These are phyloP conservation scores for Seiridium unicorne DNA, from an alignment of 2,329 filamentous ascomycete genomes.

Conservation along the genomic window DNA sequence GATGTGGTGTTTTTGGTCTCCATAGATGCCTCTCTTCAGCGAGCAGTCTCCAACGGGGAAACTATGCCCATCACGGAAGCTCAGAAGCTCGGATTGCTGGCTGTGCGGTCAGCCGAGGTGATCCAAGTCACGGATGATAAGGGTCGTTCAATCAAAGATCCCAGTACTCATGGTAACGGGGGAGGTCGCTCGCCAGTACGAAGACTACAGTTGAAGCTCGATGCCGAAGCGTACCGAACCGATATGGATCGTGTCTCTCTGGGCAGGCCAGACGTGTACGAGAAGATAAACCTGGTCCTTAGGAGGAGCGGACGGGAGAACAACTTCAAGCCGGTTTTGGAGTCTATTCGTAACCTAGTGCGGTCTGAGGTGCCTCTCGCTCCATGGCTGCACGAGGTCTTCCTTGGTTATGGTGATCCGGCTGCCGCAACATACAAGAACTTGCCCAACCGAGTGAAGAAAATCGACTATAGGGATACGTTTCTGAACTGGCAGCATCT, in stretches of 20 bases:
- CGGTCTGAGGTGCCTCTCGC: slow-evolving; percentile 84
- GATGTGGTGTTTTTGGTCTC: slow-evolving; percentile 88
- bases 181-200: slow-evolving; percentile 60
- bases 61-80: slow-evolving; percentile 41
- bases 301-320: slow-evolving; percentile 86
- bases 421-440: slow-evolving; percentile 83
- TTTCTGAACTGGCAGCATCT: slow-evolving; percentile 96
- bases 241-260: slow-evolving; percentile 67
- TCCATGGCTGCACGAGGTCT: slow-evolving; percentile 93
- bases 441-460: slow-evolving; percentile 72
- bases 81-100: slow-evolving; percentile 65
- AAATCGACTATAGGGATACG: slow-evolving; percentile 88
- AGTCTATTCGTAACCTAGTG: slow-evolving; percentile 85
- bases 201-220: slow-evolving; percentile 77
- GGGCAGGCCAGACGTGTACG: slow-evolving; percentile 78
- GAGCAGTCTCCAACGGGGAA: slow-evolving; percentile 54
- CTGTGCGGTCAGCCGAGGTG: slow-evolving; percentile 80
- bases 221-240: slow-evolving; percentile 72
- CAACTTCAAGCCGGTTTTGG: slow-evolving; percentile 92
- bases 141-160: slow-evolving; percentile 68
- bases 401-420: slow-evolving; percentile 95
- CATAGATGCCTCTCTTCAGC: slow-evolving; percentile 60
- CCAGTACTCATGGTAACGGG: slow-evolving; percentile 60
- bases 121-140: slow-evolving; percentile 85
- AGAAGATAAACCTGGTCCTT: slow-evolving; percentile 80